Conservation (phyloP, 2,329 filamentous ascomycete species). For the Penicillium sp. region DNA sequence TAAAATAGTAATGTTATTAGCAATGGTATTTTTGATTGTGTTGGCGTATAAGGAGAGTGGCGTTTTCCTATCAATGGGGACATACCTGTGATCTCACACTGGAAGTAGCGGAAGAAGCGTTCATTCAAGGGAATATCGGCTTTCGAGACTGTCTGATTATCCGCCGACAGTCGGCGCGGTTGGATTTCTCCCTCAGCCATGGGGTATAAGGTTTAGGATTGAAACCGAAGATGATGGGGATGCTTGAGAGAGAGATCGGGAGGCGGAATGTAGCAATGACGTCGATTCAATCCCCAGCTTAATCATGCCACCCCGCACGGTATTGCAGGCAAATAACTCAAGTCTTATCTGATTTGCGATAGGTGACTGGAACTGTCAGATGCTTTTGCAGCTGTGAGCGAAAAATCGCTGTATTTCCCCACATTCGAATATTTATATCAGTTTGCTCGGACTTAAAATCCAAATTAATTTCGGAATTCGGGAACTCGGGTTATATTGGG, state of each 20-base stretch:
- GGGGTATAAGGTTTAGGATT: not conserved
- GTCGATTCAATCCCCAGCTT: slow-evolving; percentile 23
- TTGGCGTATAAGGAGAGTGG: not conserved
- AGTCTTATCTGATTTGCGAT: not conserved
- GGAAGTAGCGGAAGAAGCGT: slow-evolving; percentile 81
- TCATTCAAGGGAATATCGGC: slow-evolving; percentile 59
- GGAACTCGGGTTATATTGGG: not conserved
- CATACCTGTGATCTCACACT: slow-evolving; percentile 68
- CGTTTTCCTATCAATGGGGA: slow-evolving; percentile 12
- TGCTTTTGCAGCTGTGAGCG: not conserved
- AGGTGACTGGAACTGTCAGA: not conserved
- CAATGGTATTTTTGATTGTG: not conserved
- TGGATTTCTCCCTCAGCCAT: slow-evolving; percentile 36
- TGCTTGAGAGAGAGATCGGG: not conserved
- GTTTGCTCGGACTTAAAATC: not conserved
- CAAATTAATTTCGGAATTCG: not conserved
- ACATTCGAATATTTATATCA: not conserved
- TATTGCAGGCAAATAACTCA: not conserved
- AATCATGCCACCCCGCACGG: slow-evolving; percentile 22
- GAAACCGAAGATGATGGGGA: not conserved
- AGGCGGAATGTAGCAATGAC: slow-evolving; percentile 32
- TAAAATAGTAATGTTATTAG: slow-evolving; percentile 38
- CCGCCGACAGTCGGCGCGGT: slow-evolving; percentile 32
- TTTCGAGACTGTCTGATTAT: slow-evolving; percentile 35
- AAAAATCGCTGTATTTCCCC: not conserved